Evolutionary conservation across 495 filamentous ascomycete species (phyloP), one percentile per base, ranked within the genome.

Genomic region (Penicillium salamii): DNA sequence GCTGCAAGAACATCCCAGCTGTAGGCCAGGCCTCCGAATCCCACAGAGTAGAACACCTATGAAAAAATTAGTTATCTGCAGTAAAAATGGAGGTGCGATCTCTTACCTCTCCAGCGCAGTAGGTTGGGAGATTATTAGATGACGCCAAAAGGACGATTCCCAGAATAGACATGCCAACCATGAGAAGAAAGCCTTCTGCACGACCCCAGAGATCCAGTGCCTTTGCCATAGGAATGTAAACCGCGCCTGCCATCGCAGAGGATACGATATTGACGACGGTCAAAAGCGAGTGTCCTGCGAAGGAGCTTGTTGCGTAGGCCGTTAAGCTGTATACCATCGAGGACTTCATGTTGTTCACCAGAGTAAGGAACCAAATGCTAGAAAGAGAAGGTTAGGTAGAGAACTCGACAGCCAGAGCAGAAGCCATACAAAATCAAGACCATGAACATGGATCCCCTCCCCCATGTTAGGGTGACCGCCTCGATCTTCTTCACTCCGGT

Each of bases 161-260:
- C 4, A 76, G 9, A 1, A 59, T 70, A 0, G 61, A 52, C 42
- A 72, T 56, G 3, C 42, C 24, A 0, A 71, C 46, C 67, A 71
- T 67, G 34, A 78, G 17, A 12, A 59, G 65, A 56, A 85, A 85
- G 19, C 72, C 71, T 26, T 72, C 58, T 56, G 77, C 52, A 57
- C 80, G 57, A 49, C 82, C 84, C 73, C 78, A 87, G 18, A 85
- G 62, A 57, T 89, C 81, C 51, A 87, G 66, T 29, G 84, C 69
- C 67, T 88, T 87, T 33, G 83, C 84, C 13, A 86, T 65, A 1
- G 83, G 76, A 34, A 87, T 62, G 37, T 63, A 67, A 3, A 53
- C 53, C 2, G 63, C 65, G 5, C 55, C 61, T 7, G 61, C 39
- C 58, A 67, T 59, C 29, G 50, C 73, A 32, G 67, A 71, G 14